Evolutionary conservation across 176 grass and related monocot genomes (phyloP), one percentile per base, ranked within the genome.

Genomic region (Zoysia pacifica): DNA sequence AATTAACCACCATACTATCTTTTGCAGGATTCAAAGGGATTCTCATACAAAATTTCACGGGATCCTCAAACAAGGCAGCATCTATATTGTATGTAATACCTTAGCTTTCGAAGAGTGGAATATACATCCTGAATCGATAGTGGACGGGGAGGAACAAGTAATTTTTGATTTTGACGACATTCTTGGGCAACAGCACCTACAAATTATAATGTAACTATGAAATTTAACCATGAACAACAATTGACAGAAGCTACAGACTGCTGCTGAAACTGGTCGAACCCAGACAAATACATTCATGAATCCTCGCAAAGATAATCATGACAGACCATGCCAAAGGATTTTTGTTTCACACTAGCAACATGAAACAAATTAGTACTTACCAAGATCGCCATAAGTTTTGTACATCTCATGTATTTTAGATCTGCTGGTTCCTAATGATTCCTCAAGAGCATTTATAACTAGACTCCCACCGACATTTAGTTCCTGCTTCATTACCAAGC

Each of bases 391-490:
- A 2, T 58, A 89, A 70, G 70, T 80, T 88, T 87, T 98, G 88
- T 94, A 93, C 95, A 98, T 90, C 75, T 98, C 90, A 65, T 93
- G 93, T 82, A 98, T 94, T 88, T 85, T 91, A 78, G 89, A 91
- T 81, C 74, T 94, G 84, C 81, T 98, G 41, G 84, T 89, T 58
- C 95, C 92, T 74, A 89, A 74, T 67, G 90, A 81, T 69, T 94
- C 95, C 85, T 98, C 92, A 73, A 98, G 52, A 86, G 92, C 83
- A 63, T 78, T 80, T 72, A 94, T 64, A 72, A 98, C 86, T 62
- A 94, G 78, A 89, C 88, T 91, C 50, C 87, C 92, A 65, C 95
- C 95, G 89, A 94, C 92, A 69, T 98, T 98, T 77, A 98, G 84
- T 93, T 98, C 92, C 95, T 98, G 74, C 85, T 93, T 94, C 82